Evolutionary conservation across 164 flowering plant genomes (phyloP).

Genomic region (Buxus sempervirens): DNA sequence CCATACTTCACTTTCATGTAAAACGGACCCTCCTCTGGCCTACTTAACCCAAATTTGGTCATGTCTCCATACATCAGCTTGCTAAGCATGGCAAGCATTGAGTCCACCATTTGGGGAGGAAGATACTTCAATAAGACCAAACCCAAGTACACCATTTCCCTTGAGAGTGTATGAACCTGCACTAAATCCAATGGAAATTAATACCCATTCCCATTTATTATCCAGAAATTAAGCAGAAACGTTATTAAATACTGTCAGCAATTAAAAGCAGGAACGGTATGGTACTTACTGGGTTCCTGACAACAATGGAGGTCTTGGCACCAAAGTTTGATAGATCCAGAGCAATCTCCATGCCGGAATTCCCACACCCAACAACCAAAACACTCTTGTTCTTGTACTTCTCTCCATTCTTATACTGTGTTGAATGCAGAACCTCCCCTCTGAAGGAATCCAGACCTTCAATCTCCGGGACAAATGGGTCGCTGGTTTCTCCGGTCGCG

Average conservation of each 20-base stretch:
- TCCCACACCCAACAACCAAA: slow-evolving; percentile 68
- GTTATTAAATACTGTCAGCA: no score
- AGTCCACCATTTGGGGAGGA: slow-evolving; percentile 29
- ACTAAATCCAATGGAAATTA: neutral
- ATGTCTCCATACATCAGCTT: slow-evolving; percentile 32
- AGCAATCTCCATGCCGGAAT: slow-evolving; percentile 73
- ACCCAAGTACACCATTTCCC: slow-evolving; percentile 24
- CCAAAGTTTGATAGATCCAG: slow-evolving; percentile 42
- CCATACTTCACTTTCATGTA: slow-evolving; percentile 27
- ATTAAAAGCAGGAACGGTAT: no score
- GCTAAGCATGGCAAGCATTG: slow-evolving; percentile 18
- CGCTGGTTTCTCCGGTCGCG: slow-evolving; percentile 44
- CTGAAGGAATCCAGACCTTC: slow-evolving; percentile 26
- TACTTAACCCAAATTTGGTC: slow-evolving; percentile 28
- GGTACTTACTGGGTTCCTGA: slow-evolving; percentile 56
- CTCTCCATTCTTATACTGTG: slow-evolving; percentile 38
- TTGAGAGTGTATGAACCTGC: slow-evolving; percentile 38
- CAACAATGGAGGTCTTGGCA: slow-evolving; percentile 46
- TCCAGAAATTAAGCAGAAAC: neutral
- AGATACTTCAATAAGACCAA: slow-evolving; percentile 22
- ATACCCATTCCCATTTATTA: neutral
- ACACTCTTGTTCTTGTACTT: slow-evolving; percentile 31
- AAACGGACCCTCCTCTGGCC: slow-evolving; percentile 43
- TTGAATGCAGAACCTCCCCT: slow-evolving; percentile 40
- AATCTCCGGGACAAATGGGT: slow-evolving; percentile 26